Conservation (phyloP, 192 early-diverging fungal genomes). For the Dispira parvispora region DNA sequence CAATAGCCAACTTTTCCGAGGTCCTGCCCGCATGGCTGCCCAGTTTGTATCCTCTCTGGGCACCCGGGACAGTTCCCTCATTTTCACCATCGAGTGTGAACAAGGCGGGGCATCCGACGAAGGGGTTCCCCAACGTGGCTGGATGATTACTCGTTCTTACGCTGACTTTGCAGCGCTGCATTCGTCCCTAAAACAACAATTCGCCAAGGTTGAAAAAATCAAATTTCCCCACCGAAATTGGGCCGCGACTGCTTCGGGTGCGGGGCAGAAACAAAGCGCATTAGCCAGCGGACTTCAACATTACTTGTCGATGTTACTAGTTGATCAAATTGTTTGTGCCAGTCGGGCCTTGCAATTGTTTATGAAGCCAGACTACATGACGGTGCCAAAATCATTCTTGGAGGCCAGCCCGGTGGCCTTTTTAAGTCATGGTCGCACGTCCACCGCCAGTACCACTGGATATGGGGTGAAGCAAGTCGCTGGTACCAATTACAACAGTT, state of each 20-base stretch:
- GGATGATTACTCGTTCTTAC: constrained; percentile 12
- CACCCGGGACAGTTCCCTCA: constrained; percentile 8
- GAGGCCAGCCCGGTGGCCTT: background rate
- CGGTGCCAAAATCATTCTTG: constrained; percentile 6
- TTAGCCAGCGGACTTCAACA: background rate
- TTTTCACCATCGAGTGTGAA: constrained; percentile 9
- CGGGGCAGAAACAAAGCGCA: background rate
- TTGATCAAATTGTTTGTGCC: background rate
- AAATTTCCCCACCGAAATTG: constrained; percentile 8
- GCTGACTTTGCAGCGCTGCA: constrained; percentile 8
- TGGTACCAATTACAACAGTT: no score
- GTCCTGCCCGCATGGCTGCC: constrained; percentile 6
- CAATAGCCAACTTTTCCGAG: background rate
- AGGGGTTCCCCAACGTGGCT: constrained; percentile 3
- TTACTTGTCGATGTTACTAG: constrained; percentile 4
- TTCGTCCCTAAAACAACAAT: background rate
- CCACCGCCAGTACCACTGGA: background rate
- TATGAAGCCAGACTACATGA: constrained; percentile 13
- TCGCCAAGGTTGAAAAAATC: constrained; percentile 11
- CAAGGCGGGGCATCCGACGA: background rate
- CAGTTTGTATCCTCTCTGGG: background rate
- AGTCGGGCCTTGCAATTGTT: constrained; percentile 9
- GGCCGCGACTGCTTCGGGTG: background rate
- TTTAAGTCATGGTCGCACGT: background rate
- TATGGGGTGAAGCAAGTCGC: no score